Percentiles rank a stretch among this genome's conserved stretches.
phyloP scores from a whole-genome alignment of 2,329 filamentous ascomycete species.

The Metarhizium robertsii region DNA sequence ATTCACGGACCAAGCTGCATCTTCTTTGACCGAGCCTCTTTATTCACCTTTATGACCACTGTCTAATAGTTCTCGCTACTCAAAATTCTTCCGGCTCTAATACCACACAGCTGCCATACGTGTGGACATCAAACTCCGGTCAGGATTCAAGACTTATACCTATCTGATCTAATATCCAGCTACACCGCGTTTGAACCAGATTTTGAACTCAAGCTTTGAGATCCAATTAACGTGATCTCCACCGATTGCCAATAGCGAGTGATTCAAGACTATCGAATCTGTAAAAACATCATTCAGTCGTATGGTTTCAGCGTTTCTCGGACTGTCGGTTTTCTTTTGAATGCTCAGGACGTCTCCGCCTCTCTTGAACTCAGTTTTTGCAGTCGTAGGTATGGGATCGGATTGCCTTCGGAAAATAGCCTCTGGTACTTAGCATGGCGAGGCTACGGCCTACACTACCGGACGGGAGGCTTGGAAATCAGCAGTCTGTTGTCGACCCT shows the following conservation, averaged over 20 bases:
- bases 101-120: background rate
- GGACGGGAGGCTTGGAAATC: background rate
- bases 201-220: too few relatives aligned
- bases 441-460: background rate
- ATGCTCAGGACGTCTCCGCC: background rate
- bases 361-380: background rate
- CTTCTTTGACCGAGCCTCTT: background rate
- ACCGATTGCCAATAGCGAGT: too few relatives aligned
- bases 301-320: background rate
- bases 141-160: background rate
- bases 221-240: too few relatives aligned
- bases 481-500: slow-evolving; percentile 5
- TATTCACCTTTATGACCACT: background rate
- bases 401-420: background rate
- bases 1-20: background rate
- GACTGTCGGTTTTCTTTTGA: background rate
- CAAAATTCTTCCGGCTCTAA: background rate
- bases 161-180: background rate
- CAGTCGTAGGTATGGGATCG: slow-evolving; percentile 1
- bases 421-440: slow-evolving; percentile 4
- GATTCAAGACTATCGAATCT: too few relatives aligned
- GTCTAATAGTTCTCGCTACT: background rate
- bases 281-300: too few relatives aligned
- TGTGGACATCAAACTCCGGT: background rate
- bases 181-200: too few relatives aligned